Base-by-base conservation (phyloP, 768 basidiomycete genomes). In the Rhodotorula toruloides region DNA sequence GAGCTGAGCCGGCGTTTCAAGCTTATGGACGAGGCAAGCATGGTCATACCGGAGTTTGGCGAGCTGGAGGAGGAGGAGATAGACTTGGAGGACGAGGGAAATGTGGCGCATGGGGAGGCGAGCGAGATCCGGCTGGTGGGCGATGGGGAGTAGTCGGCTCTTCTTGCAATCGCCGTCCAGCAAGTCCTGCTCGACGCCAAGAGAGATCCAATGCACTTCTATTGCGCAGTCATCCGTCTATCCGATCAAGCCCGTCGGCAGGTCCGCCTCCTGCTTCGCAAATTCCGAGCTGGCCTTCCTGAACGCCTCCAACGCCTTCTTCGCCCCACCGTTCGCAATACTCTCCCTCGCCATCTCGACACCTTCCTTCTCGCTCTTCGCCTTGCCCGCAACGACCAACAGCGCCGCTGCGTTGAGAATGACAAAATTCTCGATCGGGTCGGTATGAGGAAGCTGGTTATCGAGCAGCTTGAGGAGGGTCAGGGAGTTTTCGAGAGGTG, bases 361-460 rank as follows among this genome's bases (percentile, higher is more conserved):
- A 4, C 91, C 92, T 25, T 90, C 83, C 72, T 82, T 82, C 75
- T 83, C 90, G 73, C 84, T 83, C 39, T 76, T 76, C 29, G 87
- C 91, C 50, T 87, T 63, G 10, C 91, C 92, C 11, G 90, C 86
- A 7, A 97, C 85, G 34, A 92, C 86, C 47, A 99, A 79, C 62
- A 98, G 76, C 21, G 91, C 93, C 9, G 91, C 86, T 5, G 93
- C 84, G 74, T 99, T 97, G 79, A 98, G 79, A 64, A 92, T 79
- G 65, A 98, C 90, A 76, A 92, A 98, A 74, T 96, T 86, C 54
- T 86, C 78, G 43, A 94, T 82, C 0, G 91, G 78, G 58, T 29
- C 70, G 70, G 52, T 71, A 68, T 49, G 72, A 73, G 13, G 74
- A 36, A 47, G 77, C 74, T 58, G 19, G 67, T 67, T 54, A 27